Evolutionary conservation across 345 rosid species (phyloP).

Genomic region (Zanthoxylum bungeanum): DNA sequence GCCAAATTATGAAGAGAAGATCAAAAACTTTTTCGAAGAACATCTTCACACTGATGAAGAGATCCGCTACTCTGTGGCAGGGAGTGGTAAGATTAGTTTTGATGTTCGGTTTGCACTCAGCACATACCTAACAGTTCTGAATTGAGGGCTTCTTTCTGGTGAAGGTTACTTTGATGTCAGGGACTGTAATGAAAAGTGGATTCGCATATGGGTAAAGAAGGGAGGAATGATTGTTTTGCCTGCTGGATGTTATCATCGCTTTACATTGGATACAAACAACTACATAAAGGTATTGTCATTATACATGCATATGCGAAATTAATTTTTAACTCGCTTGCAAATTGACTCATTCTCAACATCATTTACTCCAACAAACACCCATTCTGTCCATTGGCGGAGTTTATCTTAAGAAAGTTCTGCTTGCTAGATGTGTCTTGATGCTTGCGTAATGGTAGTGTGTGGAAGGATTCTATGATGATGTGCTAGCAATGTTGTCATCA

Average conservation of each 20-base stretch:
- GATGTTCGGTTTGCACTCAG: neutral
- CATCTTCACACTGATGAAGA: conserved; percentile 98
- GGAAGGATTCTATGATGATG: neutral
- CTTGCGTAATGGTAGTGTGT: neutral
- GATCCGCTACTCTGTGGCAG: conserved; percentile 86
- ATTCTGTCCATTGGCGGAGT: neutral
- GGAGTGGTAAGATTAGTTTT: conserved; percentile 62
- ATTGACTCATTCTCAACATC: neutral
- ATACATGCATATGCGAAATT: neutral
- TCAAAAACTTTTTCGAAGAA: conserved; percentile 83
- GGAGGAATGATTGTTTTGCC: conserved; percentile 88
- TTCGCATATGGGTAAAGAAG: conserved; percentile 83
- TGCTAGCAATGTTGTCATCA: neutral
- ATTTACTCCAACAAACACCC: neutral
- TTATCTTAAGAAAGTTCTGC: neutral
- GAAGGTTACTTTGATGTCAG: conserved; percentile 90
- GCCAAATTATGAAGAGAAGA: conserved; percentile 82
- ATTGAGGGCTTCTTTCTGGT: conserved; percentile 3
- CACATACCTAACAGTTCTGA: neutral
- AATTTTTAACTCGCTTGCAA: neutral
- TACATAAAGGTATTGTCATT: conserved; percentile 58
- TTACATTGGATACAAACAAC: conserved; percentile 68
- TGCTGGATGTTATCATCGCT: conserved; percentile 86
- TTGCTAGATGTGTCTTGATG: neutral
- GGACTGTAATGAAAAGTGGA: conserved; percentile 67